Percentiles rank a stretch among this genome's conserved stretches.
Conservation (phyloP, 169 alveolate species). For the Plasmodium ovale region DNA sequence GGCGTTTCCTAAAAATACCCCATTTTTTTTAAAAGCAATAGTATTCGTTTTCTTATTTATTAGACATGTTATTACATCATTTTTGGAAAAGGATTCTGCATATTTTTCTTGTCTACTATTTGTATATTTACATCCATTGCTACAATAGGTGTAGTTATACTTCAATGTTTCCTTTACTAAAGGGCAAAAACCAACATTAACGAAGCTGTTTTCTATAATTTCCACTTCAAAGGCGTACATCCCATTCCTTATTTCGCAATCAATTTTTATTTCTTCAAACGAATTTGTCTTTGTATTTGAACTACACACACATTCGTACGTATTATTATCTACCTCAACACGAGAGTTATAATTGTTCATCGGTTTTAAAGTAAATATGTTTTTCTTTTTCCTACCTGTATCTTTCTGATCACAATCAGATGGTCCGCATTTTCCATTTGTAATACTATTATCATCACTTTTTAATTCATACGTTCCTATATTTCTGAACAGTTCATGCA, state of each 20-base stretch:
- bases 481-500: constrained; percentile 61
- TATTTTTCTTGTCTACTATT: constrained; percentile 55
- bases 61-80: constrained; percentile 64
- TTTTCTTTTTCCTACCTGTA: neutral
- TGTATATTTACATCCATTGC: constrained; percentile 63
- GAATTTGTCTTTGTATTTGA: neutral
- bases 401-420: neutral
- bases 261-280: constrained; percentile 57
- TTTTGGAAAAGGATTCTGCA: constrained; percentile 21
- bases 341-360: constrained; percentile 21
- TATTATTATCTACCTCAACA: constrained; percentile 7
- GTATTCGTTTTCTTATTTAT: constrained; percentile 50
- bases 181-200: constrained; percentile 73
- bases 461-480: constrained; percentile 43
- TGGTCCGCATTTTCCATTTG: neutral
- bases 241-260: constrained; percentile 57
- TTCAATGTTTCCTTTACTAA: constrained; percentile 45
- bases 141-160: constrained; percentile 68
- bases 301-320: constrained; percentile 41
- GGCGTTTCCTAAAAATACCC: constrained; percentile 63
- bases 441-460: neutral
- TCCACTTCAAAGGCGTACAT: constrained; percentile 60
- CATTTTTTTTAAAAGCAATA: constrained; percentile 72
- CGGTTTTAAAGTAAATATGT: neutral
- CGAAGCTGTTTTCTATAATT: constrained; percentile 25